These are phyloP conservation scores for Incumbomyces lentus DNA, from an alignment of 2,329 filamentous ascomycete species.

Conservation along the genomic window DNA sequence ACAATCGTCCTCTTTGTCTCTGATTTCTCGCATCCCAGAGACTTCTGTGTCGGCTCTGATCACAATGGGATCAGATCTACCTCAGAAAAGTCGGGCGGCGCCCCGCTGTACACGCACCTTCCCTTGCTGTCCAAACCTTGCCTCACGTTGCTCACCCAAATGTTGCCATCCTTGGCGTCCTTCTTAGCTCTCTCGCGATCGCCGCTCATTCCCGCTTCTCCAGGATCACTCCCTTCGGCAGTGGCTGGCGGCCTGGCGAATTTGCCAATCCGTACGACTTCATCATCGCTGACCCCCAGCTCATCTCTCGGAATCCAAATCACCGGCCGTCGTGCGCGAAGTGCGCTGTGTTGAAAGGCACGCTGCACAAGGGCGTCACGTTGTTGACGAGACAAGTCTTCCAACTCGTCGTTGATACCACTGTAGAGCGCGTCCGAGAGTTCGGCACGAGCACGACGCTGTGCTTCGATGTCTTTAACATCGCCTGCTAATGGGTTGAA, in stretches of 20 bases:
- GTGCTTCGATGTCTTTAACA: conserved; percentile 57
- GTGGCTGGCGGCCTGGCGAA: conserved; percentile 46
- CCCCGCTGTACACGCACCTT: conserved; percentile 71
- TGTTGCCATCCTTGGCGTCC: conserved; percentile 32
- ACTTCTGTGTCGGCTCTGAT: conserved; percentile 3
- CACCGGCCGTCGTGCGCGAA: conserved; percentile 72
- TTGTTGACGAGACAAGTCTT: conserved; percentile 84
- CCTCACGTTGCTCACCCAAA: conserved; percentile 92
- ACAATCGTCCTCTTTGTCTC: background rate
- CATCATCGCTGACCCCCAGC: conserved; percentile 81
- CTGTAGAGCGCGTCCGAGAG: conserved; percentile 77
- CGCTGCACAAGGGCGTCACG: conserved; percentile 74
- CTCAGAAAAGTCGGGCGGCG: conserved; percentile 83
- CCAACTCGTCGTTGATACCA: conserved; percentile 82
- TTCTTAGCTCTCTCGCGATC: background rate
- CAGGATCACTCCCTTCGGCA: conserved; percentile 23
- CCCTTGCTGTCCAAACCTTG: conserved; percentile 76
- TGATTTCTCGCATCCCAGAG: background rate
- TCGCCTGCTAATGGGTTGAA: conserved; percentile 31
- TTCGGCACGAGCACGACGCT: conserved; percentile 43
- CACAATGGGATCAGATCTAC: conserved; percentile 74
- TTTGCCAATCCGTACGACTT: conserved; percentile 65
- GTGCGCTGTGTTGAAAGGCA: conserved; percentile 81
- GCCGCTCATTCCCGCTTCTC: background rate
- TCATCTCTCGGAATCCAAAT: conserved; percentile 93